Percentiles rank a stretch among this genome's conserved stretches.
Conservation (phyloP, 2,329 filamentous ascomycete genomes). For the Ascochyta rabiei region DNA sequence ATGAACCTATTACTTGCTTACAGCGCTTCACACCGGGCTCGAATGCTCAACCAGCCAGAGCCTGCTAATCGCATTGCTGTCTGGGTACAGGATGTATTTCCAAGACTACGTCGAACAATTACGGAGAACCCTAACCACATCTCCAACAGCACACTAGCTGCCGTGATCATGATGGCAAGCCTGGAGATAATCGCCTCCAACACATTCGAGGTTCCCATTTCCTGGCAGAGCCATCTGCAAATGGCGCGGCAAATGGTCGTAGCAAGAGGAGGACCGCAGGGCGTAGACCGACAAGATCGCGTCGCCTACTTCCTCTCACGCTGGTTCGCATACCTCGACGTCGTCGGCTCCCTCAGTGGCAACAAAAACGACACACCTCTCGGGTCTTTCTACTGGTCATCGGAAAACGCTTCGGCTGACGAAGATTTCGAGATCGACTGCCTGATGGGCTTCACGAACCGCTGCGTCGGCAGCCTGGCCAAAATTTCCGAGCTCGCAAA, state of each 20-base stretch:
- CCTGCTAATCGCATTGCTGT: constrained; percentile 77
- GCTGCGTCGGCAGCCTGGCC: constrained; percentile 72
- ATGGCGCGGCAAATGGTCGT: constrained; percentile 78
- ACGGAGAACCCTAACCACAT: constrained; percentile 57
- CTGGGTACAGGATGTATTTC: constrained; percentile 82
- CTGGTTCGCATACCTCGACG: constrained; percentile 85
- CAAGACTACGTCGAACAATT: constrained; percentile 71
- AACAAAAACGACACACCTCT: constrained; percentile 53
- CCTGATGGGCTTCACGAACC: constrained; percentile 77
- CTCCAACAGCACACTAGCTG: constrained; percentile 75
- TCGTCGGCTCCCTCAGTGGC: constrained; percentile 74
- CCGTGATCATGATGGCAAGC: constrained; percentile 83
- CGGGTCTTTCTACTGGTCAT: constrained; percentile 50
- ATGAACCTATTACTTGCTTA: constrained; percentile 80
- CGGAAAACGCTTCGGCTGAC: constrained; percentile 56
- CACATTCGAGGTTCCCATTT: constrained; percentile 78
- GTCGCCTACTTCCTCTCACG: constrained; percentile 76
- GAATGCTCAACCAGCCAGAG: constrained; percentile 74
- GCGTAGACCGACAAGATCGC: constrained; percentile 56
- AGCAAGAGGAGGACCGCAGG: constrained; percentile 65
- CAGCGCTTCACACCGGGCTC: constrained; percentile 81
- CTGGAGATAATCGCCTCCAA: constrained; percentile 83
- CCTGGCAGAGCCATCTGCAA: constrained; percentile 80
- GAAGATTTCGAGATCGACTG: constrained; percentile 77
- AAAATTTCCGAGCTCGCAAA: constrained; percentile 74